Percentiles rank a stretch among this genome's conserved stretches.
Evolutionary conservation across 805 yeast species (phyloP).

Genomic region (Starmerella stellata): DNA sequence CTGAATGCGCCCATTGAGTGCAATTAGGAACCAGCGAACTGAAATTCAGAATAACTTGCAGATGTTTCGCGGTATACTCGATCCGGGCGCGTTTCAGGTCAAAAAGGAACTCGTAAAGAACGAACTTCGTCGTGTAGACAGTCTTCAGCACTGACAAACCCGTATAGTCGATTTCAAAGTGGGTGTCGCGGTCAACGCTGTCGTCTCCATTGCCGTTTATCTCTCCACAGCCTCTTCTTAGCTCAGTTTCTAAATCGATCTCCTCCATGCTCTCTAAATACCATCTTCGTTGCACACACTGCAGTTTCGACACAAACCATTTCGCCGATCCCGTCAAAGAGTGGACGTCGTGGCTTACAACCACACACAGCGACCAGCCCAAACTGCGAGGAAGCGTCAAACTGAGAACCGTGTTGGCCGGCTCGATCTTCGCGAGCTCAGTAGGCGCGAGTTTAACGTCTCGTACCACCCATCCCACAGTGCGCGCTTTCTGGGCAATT

Average conservation of each 20-base stretch:
- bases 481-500: conserved; percentile 33
- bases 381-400: conserved; percentile 23
- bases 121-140: conserved; percentile 19
- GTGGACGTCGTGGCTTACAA: conserved; percentile 17
- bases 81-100: conserved; percentile 18
- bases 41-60: conserved; percentile 12
- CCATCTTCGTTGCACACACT: conserved; percentile 16
- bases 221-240: no score
- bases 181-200: not conserved
- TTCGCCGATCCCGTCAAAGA: conserved; percentile 2
- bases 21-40: conserved; percentile 8
- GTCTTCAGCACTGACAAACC: conserved; percentile 17
- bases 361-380: conserved; percentile 27
- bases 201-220: not conserved
- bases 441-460: conserved; percentile 33
- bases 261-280: conserved; percentile 9
- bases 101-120: conserved; percentile 19
- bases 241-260: not conserved
- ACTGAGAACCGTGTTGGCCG: conserved; percentile 16
- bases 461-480: conserved; percentile 51
- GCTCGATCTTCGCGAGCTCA: conserved; percentile 27
- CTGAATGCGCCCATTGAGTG: conserved; percentile 16
- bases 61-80: conserved; percentile 9
- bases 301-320: conserved; percentile 16
- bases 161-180: conserved; percentile 19